Conservation (phyloP, 2,329 filamentous ascomycete genomes). For the Colletotrichum camelliae region DNA sequence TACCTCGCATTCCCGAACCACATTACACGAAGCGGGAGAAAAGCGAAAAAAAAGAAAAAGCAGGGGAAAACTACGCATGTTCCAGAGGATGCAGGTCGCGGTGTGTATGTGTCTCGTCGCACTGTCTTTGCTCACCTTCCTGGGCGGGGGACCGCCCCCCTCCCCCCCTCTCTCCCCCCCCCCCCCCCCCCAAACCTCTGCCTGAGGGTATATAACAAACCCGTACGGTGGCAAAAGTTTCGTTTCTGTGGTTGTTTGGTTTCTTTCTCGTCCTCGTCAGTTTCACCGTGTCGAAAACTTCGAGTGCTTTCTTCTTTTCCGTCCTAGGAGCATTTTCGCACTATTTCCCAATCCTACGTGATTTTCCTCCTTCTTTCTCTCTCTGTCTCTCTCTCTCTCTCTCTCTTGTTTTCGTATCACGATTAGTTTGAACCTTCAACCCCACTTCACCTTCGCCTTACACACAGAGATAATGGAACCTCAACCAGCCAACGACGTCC, state of each 20-base stretch:
- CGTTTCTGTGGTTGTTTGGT: background rate
- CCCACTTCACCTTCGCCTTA: background rate
- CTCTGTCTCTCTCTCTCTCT: background rate
- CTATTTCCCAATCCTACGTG: background rate
- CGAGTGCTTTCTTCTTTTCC: background rate
- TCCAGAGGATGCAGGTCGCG: background rate
- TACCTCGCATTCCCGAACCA: background rate
- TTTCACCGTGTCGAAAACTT: background rate
- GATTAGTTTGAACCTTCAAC: background rate
- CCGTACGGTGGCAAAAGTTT: constrained; percentile 3
- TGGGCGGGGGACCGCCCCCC: background rate
- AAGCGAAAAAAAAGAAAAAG: background rate
- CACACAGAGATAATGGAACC: constrained; percentile 8
- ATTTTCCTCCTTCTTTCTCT: background rate
- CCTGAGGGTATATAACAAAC: constrained; percentile 12
- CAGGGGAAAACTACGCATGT: background rate
- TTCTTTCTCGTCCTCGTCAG: background rate
- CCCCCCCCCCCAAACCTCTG: background rate
- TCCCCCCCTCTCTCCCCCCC: no score
- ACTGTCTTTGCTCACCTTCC: background rate
- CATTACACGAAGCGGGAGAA: background rate
- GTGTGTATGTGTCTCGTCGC: background rate
- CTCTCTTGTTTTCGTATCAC: background rate
- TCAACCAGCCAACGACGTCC: background rate
- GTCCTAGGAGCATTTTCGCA: background rate